Percentiles rank a stretch among this genome's conserved stretches.
Conservation (phyloP, 2,329 filamentous ascomycete genomes). For the Canariomyces notabilis region DNA sequence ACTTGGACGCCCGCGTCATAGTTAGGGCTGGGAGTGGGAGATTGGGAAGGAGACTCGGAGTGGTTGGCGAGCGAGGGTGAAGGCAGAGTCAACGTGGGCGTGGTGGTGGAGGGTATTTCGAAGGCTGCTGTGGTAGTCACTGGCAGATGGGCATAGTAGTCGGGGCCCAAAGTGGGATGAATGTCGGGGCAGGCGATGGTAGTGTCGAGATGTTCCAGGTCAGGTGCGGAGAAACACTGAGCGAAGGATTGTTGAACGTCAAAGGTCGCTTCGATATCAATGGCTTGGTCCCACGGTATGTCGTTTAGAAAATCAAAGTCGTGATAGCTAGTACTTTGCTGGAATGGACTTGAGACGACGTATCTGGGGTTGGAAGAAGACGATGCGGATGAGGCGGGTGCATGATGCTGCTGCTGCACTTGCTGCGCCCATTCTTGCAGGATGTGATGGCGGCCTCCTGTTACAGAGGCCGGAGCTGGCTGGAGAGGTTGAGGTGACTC, state of each 20-base stretch:
- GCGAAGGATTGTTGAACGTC: neutral
- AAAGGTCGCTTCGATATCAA: slow-evolving; percentile 1
- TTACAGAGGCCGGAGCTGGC: slow-evolving; percentile 25
- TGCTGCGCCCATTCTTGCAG: slow-evolving; percentile 30
- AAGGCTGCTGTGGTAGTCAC: neutral
- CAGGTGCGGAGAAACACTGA: slow-evolving; percentile 3
- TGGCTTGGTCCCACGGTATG: slow-evolving; percentile 10
- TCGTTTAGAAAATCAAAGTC: slow-evolving; percentile 14
- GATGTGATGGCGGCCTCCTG: slow-evolving; percentile 26
- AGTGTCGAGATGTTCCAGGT: slow-evolving; percentile 10
- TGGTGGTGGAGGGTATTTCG: slow-evolving; percentile 3
- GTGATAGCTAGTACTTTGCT: slow-evolving; percentile 5
- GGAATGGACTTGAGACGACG: slow-evolving; percentile 6
- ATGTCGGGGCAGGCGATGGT: slow-evolving; percentile 5
- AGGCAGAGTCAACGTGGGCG: neutral
- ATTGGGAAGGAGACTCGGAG: slow-evolving; percentile 8
- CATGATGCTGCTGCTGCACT: slow-evolving; percentile 20
- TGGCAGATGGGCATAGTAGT: neutral
- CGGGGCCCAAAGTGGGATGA: slow-evolving; percentile 1
- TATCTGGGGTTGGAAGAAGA: slow-evolving; percentile 23
- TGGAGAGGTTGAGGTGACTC: neutral
- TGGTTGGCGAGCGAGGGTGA: slow-evolving; percentile 8
- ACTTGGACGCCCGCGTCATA: no score
- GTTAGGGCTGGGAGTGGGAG: slow-evolving; percentile 4
- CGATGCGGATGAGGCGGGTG: slow-evolving; percentile 16